Conservation (phyloP, 108 stramenopile genomes). For the Aurantiochytrium sp. region DNA sequence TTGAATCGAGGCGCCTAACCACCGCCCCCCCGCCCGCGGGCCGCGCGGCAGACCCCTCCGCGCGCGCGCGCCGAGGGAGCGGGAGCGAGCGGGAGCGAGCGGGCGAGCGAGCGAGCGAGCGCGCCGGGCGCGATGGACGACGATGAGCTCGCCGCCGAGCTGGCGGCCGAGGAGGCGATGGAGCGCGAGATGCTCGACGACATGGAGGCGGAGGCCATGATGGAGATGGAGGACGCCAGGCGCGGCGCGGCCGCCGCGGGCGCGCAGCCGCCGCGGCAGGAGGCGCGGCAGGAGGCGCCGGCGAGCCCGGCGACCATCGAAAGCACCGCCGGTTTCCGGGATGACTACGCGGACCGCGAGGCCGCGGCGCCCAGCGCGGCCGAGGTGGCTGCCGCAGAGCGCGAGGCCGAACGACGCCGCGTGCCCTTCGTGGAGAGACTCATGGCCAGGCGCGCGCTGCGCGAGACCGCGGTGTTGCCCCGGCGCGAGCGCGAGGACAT, state of each 20-base stretch:
- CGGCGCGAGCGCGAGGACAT: constrained; percentile 8
- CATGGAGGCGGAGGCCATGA: not conserved
- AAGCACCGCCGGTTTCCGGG: too few relatives aligned
- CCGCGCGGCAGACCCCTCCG: too few relatives aligned
- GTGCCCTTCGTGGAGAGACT: not conserved
- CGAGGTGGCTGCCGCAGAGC: not conserved
- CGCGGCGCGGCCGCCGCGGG: not conserved
- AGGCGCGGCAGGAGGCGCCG: not conserved
- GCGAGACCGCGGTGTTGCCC: not conserved
- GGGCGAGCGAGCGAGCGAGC: too few relatives aligned
- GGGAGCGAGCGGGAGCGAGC: too few relatives aligned
- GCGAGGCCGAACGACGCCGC: not conserved
- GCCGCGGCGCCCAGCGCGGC: not conserved
- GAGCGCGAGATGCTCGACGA: not conserved
- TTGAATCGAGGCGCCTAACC: too few relatives aligned
- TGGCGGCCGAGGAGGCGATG: not conserved
- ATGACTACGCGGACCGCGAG: too few relatives aligned
- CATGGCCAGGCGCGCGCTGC: not conserved
- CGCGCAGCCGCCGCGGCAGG: not conserved
- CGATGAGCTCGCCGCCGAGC: not conserved
- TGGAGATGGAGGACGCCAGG: not conserved
- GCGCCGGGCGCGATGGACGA: too few relatives aligned
- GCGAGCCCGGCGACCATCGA: too few relatives aligned
- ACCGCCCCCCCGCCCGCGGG: too few relatives aligned
- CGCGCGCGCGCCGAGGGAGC: too few relatives aligned